A percentile compares a stretch with the other conserved stretches of the same genome.
These are phyloP conservation scores for Eutypa lata DNA, from an alignment of 2,329 filamentous ascomycete genomes.

Conservation along the genomic window DNA sequence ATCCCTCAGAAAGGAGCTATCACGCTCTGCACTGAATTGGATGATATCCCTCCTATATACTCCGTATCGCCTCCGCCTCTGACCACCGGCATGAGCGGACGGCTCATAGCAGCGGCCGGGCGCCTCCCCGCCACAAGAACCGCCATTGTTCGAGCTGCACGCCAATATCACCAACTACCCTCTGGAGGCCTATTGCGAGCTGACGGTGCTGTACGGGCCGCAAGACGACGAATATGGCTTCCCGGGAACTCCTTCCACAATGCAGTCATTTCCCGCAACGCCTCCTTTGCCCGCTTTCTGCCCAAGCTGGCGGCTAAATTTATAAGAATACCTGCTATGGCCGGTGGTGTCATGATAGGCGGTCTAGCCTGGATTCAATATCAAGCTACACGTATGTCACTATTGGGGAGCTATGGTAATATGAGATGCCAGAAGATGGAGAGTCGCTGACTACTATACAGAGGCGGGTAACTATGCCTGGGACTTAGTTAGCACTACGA, in stretches of 20 bases:
- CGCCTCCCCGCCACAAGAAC: constrained; percentile 26
- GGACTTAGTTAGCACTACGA: constrained; percentile 72
- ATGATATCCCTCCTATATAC: constrained; percentile 20
- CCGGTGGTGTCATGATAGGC: constrained; percentile 83
- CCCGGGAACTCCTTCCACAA: constrained; percentile 83
- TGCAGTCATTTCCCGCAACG: constrained; percentile 61
- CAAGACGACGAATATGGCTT: constrained; percentile 69
- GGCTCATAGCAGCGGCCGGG: constrained; percentile 32
- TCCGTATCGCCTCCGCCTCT: constrained; percentile 28
- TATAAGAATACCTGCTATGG: constrained; percentile 81
- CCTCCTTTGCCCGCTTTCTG: constrained; percentile 63
- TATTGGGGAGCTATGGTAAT: not conserved
- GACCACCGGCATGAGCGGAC: constrained; percentile 32
- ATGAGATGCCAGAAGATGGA: not conserved
- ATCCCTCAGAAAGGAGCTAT: too few relatives aligned
- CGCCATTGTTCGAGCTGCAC: constrained; percentile 45
- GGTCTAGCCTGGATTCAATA: constrained; percentile 93
- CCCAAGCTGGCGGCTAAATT: constrained; percentile 92
- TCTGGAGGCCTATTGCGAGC: constrained; percentile 67
- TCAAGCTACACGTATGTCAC: constrained; percentile 76
- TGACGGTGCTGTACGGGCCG: constrained; percentile 59
- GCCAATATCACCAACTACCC: constrained; percentile 64
- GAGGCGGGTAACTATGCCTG: constrained; percentile 52
- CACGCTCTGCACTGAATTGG: constrained; percentile 9
- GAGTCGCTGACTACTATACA: constrained; percentile 17